A percentile compares a stretch with the other conserved stretches of the same genome.
These are phyloP conservation scores for Fusarium sp. DNA, from an alignment of 2,329 filamentous ascomycete genomes.

Conservation along the genomic window DNA sequence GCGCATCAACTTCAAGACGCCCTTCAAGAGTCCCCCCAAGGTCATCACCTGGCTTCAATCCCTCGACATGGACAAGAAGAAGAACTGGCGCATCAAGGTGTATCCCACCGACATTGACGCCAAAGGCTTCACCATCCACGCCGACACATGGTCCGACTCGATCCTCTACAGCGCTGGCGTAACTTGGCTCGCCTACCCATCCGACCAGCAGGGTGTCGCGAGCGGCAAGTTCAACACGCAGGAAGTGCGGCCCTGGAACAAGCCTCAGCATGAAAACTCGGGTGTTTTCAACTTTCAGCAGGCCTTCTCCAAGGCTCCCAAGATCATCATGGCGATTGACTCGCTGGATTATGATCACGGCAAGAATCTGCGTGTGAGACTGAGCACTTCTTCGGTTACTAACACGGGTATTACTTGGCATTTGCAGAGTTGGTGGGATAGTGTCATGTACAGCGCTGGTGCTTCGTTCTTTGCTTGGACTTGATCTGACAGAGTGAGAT, in stretches of 20 bases:
- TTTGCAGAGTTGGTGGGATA: conserved; percentile 9
- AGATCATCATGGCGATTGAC: conserved; percentile 13
- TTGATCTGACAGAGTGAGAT: neutral
- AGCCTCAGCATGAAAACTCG: neutral
- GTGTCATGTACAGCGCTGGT: neutral
- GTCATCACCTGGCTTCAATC: conserved; percentile 24
- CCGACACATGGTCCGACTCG: conserved; percentile 20
- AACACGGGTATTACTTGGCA: conserved; percentile 12
- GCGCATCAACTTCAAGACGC: conserved; percentile 17
- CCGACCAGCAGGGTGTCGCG: conserved; percentile 6
- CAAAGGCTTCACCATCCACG: conserved; percentile 19
- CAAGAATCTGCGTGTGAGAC: conserved; percentile 4
- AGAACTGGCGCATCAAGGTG: conserved; percentile 17
- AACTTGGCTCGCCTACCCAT: conserved; percentile 24
- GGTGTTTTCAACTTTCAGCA: neutral
- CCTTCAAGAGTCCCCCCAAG: conserved; percentile 12
- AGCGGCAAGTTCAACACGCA: conserved; percentile 24
- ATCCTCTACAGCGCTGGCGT: conserved; percentile 8
- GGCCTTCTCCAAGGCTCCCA: conserved; percentile 1
- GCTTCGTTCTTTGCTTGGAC: conserved; percentile 9
- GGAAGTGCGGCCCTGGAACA: conserved; percentile 1
- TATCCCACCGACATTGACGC: conserved; percentile 2
- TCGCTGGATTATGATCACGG: neutral
- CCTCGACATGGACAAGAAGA: conserved; percentile 21
- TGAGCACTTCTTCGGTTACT: neutral